These are phyloP conservation scores for Cladorrhinum sp. DNA, from an alignment of 2,329 filamentous ascomycete species.

Conservation along the genomic window DNA sequence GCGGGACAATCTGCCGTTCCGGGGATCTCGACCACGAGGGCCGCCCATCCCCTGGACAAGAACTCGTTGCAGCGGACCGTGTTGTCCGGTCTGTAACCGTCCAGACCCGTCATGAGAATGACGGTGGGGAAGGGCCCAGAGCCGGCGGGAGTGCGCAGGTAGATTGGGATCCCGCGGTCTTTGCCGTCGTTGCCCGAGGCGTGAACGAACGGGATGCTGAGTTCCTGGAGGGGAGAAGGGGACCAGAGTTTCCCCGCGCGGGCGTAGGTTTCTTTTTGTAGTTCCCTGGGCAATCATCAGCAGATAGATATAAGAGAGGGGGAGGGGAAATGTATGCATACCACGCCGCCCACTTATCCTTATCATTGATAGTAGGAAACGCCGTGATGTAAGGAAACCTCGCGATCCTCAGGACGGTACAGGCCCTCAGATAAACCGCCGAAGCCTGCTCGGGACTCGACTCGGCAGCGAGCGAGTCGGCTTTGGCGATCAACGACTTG, in stretches of 20 bases:
- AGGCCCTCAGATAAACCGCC: conserved; percentile 65
- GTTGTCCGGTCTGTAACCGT: conserved; percentile 63
- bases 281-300: conserved; percentile 31
- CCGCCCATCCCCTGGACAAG: conserved; percentile 59
- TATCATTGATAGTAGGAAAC: conserved; percentile 38
- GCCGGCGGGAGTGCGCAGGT: conserved; percentile 57
- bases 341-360: conserved; percentile 61
- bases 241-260: conserved; percentile 52
- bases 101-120: conserved; percentile 58
- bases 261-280: conserved; percentile 62
- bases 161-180: conserved; percentile 54
- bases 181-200: conserved; percentile 49
- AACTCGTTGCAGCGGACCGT: conserved; percentile 60
- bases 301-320: background rate
- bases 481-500: conserved; percentile 51
- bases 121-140: conserved; percentile 42
- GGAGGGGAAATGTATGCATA: background rate
- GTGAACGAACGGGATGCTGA: conserved; percentile 57
- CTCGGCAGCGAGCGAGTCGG: conserved; percentile 46
- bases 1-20: conserved; percentile 67
- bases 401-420: conserved; percentile 69
- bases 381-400: conserved; percentile 60
- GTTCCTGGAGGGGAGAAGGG: conserved; percentile 57
- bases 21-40: conserved; percentile 61
- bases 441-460: conserved; percentile 50